Evolutionary conservation across 306 rosid species (phyloP).

Genomic region (Quillaja saponaria): DNA sequence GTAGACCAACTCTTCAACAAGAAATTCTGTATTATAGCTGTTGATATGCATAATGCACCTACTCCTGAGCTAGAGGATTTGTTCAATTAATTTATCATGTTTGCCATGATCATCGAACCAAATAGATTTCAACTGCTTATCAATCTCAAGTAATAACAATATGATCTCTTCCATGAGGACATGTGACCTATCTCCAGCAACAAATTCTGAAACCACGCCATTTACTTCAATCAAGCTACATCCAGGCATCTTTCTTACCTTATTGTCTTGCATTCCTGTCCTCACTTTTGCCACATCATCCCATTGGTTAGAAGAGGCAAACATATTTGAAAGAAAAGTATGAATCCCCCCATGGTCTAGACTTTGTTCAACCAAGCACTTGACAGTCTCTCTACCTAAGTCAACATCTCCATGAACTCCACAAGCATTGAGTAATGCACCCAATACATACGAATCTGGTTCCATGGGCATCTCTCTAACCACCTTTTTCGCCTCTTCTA

Average conservation of each 20-base stretch:
- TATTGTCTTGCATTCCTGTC: constrained; percentile 42
- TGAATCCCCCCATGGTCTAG: constrained; percentile 47
- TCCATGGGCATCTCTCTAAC: constrained; percentile 44
- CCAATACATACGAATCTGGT: constrained; percentile 48
- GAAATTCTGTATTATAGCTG: no score
- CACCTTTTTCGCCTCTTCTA: constrained; percentile 46
- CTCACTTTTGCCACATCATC: constrained; percentile 41
- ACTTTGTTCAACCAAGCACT: constrained; percentile 33
- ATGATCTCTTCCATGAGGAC: constrained; percentile 26
- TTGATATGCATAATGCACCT: no score
- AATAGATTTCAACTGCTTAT: constrained; percentile 36
- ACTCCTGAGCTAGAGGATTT: neutral
- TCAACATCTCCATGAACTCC: constrained; percentile 44
- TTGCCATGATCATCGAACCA: constrained; percentile 19
- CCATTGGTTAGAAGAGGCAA: constrained; percentile 46
- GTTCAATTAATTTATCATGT: constrained; percentile 3
- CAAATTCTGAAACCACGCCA: constrained; percentile 41
- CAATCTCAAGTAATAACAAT: constrained; percentile 28
- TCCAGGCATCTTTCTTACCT: constrained; percentile 42
- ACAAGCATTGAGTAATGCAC: constrained; percentile 55
- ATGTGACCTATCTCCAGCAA: constrained; percentile 42
- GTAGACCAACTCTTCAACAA: neutral
- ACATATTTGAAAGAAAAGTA: constrained; percentile 49
- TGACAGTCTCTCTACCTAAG: constrained; percentile 38
- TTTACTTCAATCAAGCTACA: constrained; percentile 47